phyloP scores from a whole-genome alignment of 805 yeast species.

The Ogataea pini region DNA sequence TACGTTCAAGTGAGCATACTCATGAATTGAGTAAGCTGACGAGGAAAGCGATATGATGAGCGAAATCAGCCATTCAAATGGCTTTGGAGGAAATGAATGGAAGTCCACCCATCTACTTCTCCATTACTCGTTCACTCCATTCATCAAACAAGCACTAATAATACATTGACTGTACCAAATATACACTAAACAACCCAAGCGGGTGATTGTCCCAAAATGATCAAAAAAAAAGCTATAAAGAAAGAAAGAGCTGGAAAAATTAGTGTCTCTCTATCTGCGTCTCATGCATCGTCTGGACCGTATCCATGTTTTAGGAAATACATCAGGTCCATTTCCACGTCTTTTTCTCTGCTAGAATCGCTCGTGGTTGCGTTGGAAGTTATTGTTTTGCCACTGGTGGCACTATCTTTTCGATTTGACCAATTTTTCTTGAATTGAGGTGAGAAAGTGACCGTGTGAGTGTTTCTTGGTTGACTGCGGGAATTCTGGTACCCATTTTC shows the following conservation, averaged over 20 bases:
- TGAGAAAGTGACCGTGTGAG: slow-evolving; percentile 5
- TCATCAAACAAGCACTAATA: no score
- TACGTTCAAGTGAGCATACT: no score
- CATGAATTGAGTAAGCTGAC: no score
- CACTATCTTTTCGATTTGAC: slow-evolving; percentile 22
- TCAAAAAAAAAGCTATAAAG: not conserved
- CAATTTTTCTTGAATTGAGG: slow-evolving; percentile 12
- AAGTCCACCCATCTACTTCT: no score
- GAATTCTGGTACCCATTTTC: slow-evolving; percentile 2
- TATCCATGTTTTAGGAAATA: slow-evolving; percentile 25
- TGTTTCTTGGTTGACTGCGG: not conserved
- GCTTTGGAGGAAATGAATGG: no score
- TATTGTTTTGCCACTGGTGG: slow-evolving; percentile 19
- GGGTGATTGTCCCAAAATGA: no score
- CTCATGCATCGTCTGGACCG: not conserved
- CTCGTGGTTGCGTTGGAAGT: slow-evolving; percentile 12
- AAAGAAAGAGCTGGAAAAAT: not conserved
- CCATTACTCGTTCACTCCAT: no score
- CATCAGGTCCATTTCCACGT: slow-evolving; percentile 27
- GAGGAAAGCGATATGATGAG: no score
- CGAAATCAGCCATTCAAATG: no score
- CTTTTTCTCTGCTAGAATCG: slow-evolving; percentile 14
- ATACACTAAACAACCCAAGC: not conserved
- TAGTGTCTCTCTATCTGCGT: not conserved
- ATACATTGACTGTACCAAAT: not conserved